Conservation (phyloP, 495 filamentous ascomycete genomes). For the Penicillium parvum region DNA sequence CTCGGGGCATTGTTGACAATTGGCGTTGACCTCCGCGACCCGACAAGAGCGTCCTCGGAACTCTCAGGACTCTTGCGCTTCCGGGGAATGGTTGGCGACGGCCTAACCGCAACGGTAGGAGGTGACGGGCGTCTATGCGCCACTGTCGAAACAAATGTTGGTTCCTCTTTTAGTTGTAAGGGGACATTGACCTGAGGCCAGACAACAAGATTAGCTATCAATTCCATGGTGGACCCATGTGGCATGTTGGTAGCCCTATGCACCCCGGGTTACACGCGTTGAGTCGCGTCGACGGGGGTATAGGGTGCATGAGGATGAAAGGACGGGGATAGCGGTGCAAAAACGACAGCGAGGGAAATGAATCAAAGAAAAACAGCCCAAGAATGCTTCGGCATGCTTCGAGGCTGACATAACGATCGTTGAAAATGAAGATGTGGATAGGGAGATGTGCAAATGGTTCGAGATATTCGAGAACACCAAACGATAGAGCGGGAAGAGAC, state of each 20-base stretch:
- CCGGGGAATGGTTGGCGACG: neutral
- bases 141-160: neutral
- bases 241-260: neutral
- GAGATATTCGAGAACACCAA: too few species aligned
- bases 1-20: too few species aligned
- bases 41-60: too few species aligned
- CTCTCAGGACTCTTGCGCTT: neutral
- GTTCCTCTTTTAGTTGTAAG: neutral
- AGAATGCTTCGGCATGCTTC: too few species aligned
- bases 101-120: too few species aligned
- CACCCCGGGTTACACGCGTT: neutral
- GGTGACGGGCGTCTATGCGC: conserved; percentile 1
- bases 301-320: neutral
- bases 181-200: neutral
- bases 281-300: neutral
- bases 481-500: too few species aligned
- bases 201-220: neutral
- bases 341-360: neutral
- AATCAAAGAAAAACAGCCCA: neutral
- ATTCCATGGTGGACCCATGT: neutral
- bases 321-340: too few species aligned
- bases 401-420: too few species aligned
- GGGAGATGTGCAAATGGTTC: too few species aligned
- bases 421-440: too few species aligned
- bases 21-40: too few species aligned